Percentiles rank a stretch among this genome's conserved stretches.
Conservation (phyloP, 495 filamentous ascomycete species). For the Penicillium simplicissimum region DNA sequence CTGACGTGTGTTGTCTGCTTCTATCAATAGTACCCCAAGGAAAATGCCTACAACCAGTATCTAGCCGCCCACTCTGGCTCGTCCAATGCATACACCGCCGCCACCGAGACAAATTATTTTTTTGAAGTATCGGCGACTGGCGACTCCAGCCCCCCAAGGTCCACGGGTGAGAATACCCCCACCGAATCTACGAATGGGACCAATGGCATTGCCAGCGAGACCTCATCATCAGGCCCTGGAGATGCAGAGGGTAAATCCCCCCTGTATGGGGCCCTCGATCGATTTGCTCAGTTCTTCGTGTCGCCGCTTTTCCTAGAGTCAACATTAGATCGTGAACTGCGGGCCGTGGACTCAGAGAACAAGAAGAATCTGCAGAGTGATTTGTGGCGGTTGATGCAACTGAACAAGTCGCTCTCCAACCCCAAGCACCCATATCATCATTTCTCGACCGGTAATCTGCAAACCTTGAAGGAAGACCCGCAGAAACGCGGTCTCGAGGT, state of each 20-base stretch:
- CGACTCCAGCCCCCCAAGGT: conserved; percentile 46
- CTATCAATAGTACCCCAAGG: conserved; percentile 71
- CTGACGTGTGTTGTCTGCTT: conserved; percentile 15
- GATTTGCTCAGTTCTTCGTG: conserved; percentile 98
- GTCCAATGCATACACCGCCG: conserved; percentile 92
- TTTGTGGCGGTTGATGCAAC: conserved; percentile 86
- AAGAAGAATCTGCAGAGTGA: conserved; percentile 99
- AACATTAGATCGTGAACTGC: conserved; percentile 88
- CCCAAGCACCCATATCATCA: conserved; percentile 90
- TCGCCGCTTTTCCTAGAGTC: conserved; percentile 85
- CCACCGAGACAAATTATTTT: conserved; percentile 96
- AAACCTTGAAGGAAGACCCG: conserved; percentile 84
- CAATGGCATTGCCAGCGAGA: conserved; percentile 42
- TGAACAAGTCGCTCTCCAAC: conserved; percentile 89
- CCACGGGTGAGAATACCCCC: conserved; percentile 33
- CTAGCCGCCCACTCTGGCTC: conserved; percentile 83
- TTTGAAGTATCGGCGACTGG: conserved; percentile 85
- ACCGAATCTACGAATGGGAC: conserved; percentile 28
- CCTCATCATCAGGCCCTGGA: conserved; percentile 35
- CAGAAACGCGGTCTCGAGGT: conserved; percentile 82
- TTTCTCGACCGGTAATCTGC: conserved; percentile 92
- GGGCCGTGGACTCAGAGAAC: conserved; percentile 96
- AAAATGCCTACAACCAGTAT: conserved; percentile 96
- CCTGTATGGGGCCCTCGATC: conserved; percentile 85
- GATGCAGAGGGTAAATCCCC: conserved; percentile 53